Percentiles rank a stretch among this genome's conserved stretches.
phyloP scores from a whole-genome alignment of 805 yeast genomes.

The Spathaspora hagerdaliae region DNA sequence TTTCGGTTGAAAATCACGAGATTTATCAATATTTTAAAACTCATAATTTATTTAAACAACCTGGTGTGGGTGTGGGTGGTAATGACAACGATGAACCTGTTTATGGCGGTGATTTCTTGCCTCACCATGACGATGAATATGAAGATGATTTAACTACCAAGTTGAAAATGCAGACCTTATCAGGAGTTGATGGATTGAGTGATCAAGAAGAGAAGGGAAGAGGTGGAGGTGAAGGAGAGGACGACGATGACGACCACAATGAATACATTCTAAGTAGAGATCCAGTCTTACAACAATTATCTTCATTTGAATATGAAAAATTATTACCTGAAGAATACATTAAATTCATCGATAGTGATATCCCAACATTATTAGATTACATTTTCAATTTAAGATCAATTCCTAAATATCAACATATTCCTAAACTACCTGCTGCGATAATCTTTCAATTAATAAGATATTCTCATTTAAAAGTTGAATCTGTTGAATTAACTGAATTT shows the following conservation, averaged over 20 bases:
- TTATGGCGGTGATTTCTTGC: conserved; percentile 12
- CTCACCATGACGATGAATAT: conserved; percentile 22
- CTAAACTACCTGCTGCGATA: conserved; percentile 64
- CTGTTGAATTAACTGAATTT: conserved; percentile 52
- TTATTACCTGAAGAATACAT: conserved; percentile 57
- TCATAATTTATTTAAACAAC: conserved; percentile 36
- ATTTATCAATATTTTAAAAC: conserved; percentile 55
- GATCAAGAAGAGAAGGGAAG: conserved; percentile 3
- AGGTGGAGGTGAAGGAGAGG: conserved; percentile 7
- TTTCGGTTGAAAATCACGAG: conserved; percentile 48
- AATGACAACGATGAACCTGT: conserved; percentile 7
- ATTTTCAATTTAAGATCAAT: conserved; percentile 42
- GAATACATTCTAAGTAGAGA: conserved; percentile 30
- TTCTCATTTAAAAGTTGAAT: conserved; percentile 55
- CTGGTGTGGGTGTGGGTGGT: conserved; percentile 6
- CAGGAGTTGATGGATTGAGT: conserved; percentile 9
- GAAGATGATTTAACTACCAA: conserved; percentile 32
- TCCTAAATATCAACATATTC: conserved; percentile 36
- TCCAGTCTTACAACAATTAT: conserved; percentile 20
- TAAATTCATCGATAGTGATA: conserved; percentile 55
- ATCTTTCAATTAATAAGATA: conserved; percentile 68
- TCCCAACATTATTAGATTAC: conserved; percentile 47
- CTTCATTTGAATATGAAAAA: conserved; percentile 54
- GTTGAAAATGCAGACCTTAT: conserved; percentile 30
- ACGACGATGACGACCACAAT: conserved; percentile 15